phyloP scores from a whole-genome alignment of 257 asterid species.

The Solanum commersonii region DNA sequence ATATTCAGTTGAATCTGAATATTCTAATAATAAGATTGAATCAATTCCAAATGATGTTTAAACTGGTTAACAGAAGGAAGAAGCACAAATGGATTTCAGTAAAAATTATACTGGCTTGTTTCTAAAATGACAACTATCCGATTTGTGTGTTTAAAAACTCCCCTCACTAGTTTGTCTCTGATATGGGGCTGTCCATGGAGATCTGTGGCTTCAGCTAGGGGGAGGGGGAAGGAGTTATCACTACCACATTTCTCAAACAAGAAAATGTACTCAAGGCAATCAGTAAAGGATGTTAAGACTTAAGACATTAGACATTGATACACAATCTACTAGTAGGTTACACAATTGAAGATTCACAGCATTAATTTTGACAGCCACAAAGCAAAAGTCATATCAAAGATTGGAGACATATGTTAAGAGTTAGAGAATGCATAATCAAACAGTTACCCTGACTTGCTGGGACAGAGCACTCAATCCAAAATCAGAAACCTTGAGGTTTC shows the following conservation, averaged over 20 bases:
- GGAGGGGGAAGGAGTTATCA: neutral
- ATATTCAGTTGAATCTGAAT: neutral
- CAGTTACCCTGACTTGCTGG: conserved; percentile 86
- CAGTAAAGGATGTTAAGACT: neutral
- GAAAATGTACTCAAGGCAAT: neutral
- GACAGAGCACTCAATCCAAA: conserved; percentile 95
- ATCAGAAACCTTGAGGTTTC: conserved; percentile 89
- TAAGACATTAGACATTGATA: neutral
- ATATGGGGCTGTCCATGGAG: neutral
- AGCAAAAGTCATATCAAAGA: neutral
- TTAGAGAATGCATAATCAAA: neutral
- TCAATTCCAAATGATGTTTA: neutral
- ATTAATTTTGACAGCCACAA: neutral
- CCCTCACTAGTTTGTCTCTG: neutral
- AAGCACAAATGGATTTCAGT: neutral
- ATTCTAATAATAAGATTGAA: neutral
- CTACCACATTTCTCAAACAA: neutral
- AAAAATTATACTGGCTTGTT: neutral
- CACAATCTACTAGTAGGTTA: neutral
- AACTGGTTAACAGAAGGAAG: neutral
- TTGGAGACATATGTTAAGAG: neutral
- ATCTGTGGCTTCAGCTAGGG: neutral
- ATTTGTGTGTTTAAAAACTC: neutral
- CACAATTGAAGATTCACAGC: neutral
- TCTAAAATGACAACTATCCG: neutral